A percentile compares a stretch with the other conserved stretches of the same genome.
These are phyloP conservation scores for Ensete ventricosum DNA, from an alignment of 176 grass and related monocot genomes.

Conservation along the genomic window DNA sequence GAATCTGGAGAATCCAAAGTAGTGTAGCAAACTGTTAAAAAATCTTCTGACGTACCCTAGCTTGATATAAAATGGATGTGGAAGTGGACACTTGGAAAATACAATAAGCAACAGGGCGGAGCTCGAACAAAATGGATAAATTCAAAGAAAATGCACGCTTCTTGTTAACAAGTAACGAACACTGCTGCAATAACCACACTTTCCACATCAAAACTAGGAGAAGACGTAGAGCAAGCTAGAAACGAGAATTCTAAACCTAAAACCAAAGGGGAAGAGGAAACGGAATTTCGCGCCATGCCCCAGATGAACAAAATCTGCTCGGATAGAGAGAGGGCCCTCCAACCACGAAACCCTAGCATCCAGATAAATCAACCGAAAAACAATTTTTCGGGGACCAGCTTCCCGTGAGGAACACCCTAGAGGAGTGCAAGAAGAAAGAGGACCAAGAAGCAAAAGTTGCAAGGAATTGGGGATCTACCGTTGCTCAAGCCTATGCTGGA, in stretches of 20 bases:
- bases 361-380: background rate
- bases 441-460: background rate
- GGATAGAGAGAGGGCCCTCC: no score
- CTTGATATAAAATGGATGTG: no score
- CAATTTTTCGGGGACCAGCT: no score
- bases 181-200: background rate
- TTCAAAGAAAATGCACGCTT: background rate
- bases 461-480: conserved; percentile 24
- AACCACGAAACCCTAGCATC: background rate
- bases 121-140: no score
- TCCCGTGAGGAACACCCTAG: no score
- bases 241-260: background rate
- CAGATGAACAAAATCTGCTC: background rate
- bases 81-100: no score
- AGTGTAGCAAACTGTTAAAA: no score
- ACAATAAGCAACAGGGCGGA: no score
- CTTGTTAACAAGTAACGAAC: background rate
- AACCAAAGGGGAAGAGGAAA: background rate
- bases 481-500: conserved; percentile 83
- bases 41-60: no score
- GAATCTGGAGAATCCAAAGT: no score
- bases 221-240: background rate
- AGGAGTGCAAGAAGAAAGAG: background rate
- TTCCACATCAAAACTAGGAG: background rate
- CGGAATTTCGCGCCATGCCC: background rate